These are phyloP conservation scores for Acer negundo DNA, from an alignment of 345 rosid species.

Conservation along the genomic window DNA sequence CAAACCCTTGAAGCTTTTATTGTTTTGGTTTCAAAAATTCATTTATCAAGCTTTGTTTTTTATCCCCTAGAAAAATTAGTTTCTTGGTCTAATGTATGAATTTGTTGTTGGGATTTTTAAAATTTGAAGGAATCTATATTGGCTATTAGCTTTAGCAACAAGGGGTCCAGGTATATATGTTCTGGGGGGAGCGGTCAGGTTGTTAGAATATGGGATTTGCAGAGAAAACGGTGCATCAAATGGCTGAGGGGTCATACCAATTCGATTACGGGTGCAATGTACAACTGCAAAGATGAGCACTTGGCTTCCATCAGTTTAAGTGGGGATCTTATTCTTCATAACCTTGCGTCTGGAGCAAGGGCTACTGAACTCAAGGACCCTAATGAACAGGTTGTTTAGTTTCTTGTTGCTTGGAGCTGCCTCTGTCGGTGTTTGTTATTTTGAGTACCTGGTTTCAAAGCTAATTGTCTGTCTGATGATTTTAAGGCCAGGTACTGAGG, in stretches of 20 bases:
- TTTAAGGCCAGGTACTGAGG: slow-evolving; percentile 94
- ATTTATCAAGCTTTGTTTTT: background rate
- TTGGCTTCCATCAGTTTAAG: slow-evolving; percentile 89
- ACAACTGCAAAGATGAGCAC: slow-evolving; percentile 97
- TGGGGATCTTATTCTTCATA: slow-evolving; percentile 93
- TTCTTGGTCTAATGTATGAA: slow-evolving; percentile 18
- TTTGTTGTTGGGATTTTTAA: slow-evolving; percentile 11
- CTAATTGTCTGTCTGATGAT: slow-evolving; percentile 45
- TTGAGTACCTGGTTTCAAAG: slow-evolving; percentile 26
- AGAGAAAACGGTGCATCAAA: slow-evolving; percentile 88
- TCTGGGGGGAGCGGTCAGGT: slow-evolving; percentile 93
- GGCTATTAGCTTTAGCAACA: slow-evolving; percentile 84
- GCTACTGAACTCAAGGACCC: slow-evolving; percentile 96
- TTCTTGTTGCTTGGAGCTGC: slow-evolving; percentile 25
- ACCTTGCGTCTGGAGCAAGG: slow-evolving; percentile 89
- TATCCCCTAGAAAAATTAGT: background rate
- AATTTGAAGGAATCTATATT: slow-evolving; percentile 73
- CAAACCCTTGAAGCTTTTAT: background rate
- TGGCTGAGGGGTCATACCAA: slow-evolving; percentile 89
- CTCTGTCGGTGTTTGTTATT: slow-evolving; percentile 21
- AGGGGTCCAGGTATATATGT: slow-evolving; percentile 89
- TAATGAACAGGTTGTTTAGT: slow-evolving; percentile 77
- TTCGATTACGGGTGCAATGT: slow-evolving; percentile 84
- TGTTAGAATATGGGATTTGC: slow-evolving; percentile 97
- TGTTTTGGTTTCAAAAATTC: background rate